These are phyloP conservation scores for Arabidopsis arenosa DNA, from an alignment of 345 rosid genomes.

Conservation along the genomic window DNA sequence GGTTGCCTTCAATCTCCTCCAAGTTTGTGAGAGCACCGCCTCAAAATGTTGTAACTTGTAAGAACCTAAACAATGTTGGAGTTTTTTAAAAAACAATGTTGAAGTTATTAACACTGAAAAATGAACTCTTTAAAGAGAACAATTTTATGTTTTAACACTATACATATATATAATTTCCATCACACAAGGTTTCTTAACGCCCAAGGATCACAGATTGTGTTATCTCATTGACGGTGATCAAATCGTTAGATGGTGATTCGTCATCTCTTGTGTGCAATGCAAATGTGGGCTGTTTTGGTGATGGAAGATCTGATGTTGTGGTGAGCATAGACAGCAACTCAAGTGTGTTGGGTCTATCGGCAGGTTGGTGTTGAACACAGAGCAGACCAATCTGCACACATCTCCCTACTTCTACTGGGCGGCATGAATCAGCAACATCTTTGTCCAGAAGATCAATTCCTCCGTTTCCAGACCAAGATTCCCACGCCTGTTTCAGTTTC, in stretches of 20 bases:
- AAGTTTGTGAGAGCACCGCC: too few species aligned
- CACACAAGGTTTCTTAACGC: background rate
- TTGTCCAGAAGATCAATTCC: constrained; percentile 15
- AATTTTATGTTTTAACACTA: background rate
- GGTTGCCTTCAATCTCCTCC: background rate
- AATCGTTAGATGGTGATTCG: background rate
- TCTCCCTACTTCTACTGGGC: constrained; percentile 5
- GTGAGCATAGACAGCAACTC: constrained; percentile 26
- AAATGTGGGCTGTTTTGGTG: constrained; percentile 34
- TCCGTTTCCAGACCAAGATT: constrained; percentile 22
- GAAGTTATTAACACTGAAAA: background rate
- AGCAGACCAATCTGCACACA: constrained; percentile 37
- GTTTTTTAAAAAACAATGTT: background rate
- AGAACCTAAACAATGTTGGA: too few species aligned
- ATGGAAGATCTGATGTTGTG: constrained; percentile 31
- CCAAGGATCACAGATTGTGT: constrained; percentile 35
- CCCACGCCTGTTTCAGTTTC: constrained; percentile 16
- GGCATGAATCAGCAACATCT: constrained; percentile 16
- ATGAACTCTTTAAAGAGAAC: background rate
- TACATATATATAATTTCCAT: background rate
- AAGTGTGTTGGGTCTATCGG: constrained; percentile 34
- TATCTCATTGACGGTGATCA: constrained; percentile 28
- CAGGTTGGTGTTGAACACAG: constrained; percentile 33
- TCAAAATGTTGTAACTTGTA: too few species aligned
- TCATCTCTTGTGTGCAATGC: background rate